Conservation (phyloP, 1,284 basidiomycete species). For the Sanghuangporus sanghuang region DNA sequence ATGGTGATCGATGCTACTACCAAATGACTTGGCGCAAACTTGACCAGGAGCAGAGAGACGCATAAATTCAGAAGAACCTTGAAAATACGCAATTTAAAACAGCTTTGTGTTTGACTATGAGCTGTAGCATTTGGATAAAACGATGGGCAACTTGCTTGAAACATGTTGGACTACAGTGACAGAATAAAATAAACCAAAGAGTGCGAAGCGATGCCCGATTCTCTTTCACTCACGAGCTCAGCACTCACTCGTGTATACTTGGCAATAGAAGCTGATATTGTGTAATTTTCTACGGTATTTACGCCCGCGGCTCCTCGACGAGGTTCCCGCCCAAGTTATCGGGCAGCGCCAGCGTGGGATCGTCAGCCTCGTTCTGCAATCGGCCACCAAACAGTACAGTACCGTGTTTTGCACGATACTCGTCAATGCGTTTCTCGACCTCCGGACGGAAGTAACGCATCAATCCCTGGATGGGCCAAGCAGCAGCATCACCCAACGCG, state of each 20-base stretch:
- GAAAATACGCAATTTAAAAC: no score
- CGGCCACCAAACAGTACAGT: conserved; percentile 87
- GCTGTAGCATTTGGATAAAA: no score
- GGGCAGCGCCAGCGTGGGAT: conserved; percentile 72
- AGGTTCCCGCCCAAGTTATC: conserved; percentile 71
- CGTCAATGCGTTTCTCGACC: conserved; percentile 82
- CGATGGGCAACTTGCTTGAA: no score
- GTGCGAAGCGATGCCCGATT: not conserved
- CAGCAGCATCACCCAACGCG: conserved; percentile 94
- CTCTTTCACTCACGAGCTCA: not conserved
- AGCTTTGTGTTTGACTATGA: no score
- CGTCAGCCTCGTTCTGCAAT: conserved; percentile 58
- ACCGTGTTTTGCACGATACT: conserved; percentile 78
- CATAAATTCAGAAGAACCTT: no score
- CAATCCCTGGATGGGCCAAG: conserved; percentile 96
- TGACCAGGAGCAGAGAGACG: no score
- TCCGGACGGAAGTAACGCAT: conserved; percentile 97
- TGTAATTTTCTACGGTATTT: not conserved
- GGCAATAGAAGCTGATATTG: not conserved
- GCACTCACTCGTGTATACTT: not conserved
- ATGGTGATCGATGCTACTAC: no score
- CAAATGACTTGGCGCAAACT: no score
- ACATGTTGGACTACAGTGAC: no score
- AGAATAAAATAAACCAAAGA: no score
- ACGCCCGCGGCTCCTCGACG: conserved; percentile 25